A percentile compares a stretch with the other conserved stretches of the same genome.
These are phyloP conservation scores for Leccinum sublutescens DNA, from an alignment of 768 basidiomycete species.

Conservation along the genomic window DNA sequence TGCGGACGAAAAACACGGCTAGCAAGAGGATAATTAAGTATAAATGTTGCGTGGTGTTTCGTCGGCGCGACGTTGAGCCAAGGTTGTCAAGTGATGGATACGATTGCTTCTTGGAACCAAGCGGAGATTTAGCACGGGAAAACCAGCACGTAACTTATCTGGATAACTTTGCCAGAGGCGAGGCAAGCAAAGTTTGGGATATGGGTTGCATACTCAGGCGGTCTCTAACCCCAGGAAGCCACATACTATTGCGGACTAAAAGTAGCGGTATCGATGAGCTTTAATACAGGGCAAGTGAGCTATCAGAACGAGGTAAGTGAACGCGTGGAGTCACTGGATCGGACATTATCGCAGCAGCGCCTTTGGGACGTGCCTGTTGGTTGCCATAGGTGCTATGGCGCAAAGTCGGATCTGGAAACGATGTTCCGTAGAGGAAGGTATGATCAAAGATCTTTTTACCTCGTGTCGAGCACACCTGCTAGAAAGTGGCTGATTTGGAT, in stretches of 20 bases:
- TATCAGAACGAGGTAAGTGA: conserved; percentile 21
- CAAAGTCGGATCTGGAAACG: conserved; percentile 23
- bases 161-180: conserved; percentile 9
- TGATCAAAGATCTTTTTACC: conserved; percentile 32
- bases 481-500: conserved; percentile 22
- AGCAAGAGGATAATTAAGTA: conserved; percentile 19
- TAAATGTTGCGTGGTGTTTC: conserved; percentile 3
- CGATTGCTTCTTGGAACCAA: neutral
- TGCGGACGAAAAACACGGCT: conserved; percentile 24
- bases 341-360: conserved; percentile 31
- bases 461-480: conserved; percentile 32
- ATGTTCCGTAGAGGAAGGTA: conserved; percentile 17
- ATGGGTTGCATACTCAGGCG: conserved; percentile 10
- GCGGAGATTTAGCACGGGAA: conserved; percentile 14
- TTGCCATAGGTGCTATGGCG: conserved; percentile 22
- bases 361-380: conserved; percentile 23
- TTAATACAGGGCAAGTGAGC: conserved; percentile 12
- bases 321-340: conserved; percentile 24
- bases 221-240: conserved; percentile 14
- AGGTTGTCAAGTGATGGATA: conserved; percentile 1
- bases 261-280: conserved; percentile 25
- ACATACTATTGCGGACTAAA: conserved; percentile 15
- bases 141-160: conserved; percentile 21
- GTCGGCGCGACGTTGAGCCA: neutral
- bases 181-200: conserved; percentile 15